Evolutionary conservation across 1,284 basidiomycete genomes (phyloP), one percentile per base, ranked within the genome.

Genomic region (Boletus sp.): DNA sequence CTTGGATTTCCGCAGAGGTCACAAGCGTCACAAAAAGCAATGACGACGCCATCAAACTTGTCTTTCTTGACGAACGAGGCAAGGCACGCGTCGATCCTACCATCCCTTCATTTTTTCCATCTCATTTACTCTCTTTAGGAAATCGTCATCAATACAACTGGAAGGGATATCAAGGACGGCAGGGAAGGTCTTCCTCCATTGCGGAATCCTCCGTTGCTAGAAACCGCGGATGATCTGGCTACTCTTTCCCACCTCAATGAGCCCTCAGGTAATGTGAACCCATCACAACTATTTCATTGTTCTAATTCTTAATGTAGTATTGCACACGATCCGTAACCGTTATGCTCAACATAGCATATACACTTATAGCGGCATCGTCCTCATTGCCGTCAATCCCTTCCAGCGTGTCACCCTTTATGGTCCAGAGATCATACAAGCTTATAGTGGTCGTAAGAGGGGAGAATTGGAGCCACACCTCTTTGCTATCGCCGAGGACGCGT

Each of bases 351-450:
- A 97, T 74, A 93, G 93, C 75, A 98, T 98, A 70, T 99, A 99
- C 76, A 99, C 97, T 44, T 99, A 99, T 79, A 97, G 94, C 64
- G 97, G 97, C 69, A 99, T 99, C 71, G 92, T 97, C 62, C 87
- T 97, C 66, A 98, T 99, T 75, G 97, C 97, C 51, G 90, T 99
- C 79, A 99, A 99, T 77, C 97, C 97, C 52, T 99, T 99, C 78
- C 93, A 95, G 78, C 93, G 90, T 69, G 90, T 95, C 68, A 91
- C 92, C 49, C 87, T 93, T 64, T 97, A 99, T 82, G 94, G 93
- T 19, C 93, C 94, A 19, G 95, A 98, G 72, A 95, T 98, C 73
- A 97, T 99, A 47, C 96, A 99, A 78, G 94, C 95, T 23, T 99
- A 99, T 76, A 93, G 92, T 61, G 96, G 95, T 48, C 82, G 94